These are phyloP conservation scores for Kondoa subrosea DNA, from an alignment of 768 basidiomycete genomes.

Conservation along the genomic window DNA sequence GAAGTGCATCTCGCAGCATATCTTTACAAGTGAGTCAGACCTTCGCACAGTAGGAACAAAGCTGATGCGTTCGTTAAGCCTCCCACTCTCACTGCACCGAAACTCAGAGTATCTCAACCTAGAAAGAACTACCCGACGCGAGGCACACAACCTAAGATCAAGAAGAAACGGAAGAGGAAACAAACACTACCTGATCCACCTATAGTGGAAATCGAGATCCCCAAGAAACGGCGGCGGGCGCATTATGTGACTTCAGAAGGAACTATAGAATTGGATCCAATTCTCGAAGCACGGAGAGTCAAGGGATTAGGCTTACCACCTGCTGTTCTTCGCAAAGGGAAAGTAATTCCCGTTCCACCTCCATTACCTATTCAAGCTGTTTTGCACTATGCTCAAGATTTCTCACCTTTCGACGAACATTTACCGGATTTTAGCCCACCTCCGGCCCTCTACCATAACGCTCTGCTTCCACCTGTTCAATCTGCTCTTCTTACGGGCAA, in stretches of 20 bases:
- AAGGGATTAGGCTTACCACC: too few species aligned
- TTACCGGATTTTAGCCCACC: too few species aligned
- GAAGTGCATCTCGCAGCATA: not conserved
- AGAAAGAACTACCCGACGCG: not conserved
- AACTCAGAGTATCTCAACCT: not conserved
- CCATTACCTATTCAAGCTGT: too few species aligned
- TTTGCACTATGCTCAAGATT: not conserved
- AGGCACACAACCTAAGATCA: not conserved
- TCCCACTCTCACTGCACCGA: not conserved
- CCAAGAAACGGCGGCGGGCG: not conserved
- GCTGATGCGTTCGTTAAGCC: not conserved
- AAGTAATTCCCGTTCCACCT: too few species aligned
- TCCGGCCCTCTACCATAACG: not conserved
- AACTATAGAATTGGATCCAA: not conserved
- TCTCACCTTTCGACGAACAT: not conserved
- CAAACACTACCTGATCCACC: not conserved
- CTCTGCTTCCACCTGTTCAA: not conserved
- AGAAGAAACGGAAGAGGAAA: not conserved
- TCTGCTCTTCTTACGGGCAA: not conserved
- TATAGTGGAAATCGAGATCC: not conserved
- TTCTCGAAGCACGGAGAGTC: not conserved
- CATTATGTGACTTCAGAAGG: not conserved
- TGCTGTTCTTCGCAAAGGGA: too few species aligned
- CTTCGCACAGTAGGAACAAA: not conserved
- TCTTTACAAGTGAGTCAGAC: not conserved